Evolutionary conservation across 179 eudicot genomes (phyloP).

Genomic region (Spergularia azorica): DNA sequence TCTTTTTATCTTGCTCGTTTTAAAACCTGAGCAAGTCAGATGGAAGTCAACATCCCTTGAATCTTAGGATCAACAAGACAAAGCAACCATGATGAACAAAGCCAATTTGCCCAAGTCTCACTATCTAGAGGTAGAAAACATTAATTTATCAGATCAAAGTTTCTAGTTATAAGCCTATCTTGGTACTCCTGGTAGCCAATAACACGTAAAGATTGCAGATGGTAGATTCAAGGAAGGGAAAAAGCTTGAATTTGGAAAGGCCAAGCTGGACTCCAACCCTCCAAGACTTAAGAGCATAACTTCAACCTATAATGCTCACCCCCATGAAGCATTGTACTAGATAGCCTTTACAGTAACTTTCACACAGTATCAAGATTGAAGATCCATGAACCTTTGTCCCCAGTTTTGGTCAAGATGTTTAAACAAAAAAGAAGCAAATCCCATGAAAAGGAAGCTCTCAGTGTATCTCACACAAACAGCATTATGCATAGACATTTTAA

Average conservation of each 20-base stretch:
- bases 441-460: background rate
- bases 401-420: background rate
- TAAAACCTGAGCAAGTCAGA: background rate
- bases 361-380: background rate
- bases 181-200: background rate
- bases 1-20: no score
- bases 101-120: background rate
- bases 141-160: background rate
- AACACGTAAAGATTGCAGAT: background rate
- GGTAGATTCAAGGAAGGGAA: no score
- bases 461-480: background rate
- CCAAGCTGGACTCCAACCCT: no score
- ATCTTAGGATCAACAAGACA: no score
- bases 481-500: background rate
- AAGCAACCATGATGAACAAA: background rate
- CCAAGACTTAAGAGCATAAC: no score
- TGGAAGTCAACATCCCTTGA: background rate
- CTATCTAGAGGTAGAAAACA: background rate
- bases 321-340: background rate
- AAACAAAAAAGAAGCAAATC: background rate
- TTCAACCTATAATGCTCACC: no score
- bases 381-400: background rate
- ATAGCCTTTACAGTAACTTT: background rate
- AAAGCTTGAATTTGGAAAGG: no score
- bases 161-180: background rate